Percentiles rank a stretch among this genome's conserved stretches.
phyloP scores from a whole-genome alignment of 257 asterid species.

The Capsicum chinense region DNA sequence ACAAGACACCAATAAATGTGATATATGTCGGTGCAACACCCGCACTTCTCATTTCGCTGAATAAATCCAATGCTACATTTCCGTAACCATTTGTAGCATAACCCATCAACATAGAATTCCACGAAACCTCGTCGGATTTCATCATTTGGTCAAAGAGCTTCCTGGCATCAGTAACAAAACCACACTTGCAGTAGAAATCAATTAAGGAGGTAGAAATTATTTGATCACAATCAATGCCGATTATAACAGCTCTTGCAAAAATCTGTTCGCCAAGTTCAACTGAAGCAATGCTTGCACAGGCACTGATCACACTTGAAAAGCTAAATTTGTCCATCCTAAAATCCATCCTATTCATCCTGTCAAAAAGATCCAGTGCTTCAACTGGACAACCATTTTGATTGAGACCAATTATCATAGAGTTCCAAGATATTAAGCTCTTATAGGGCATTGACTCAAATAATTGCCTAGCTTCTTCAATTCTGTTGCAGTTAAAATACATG shows the following conservation, averaged over 20 bases:
- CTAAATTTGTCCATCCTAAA: constrained; percentile 62
- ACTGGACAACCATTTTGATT: constrained; percentile 72
- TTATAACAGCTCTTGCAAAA: constrained; percentile 62
- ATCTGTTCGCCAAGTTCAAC: constrained; percentile 78
- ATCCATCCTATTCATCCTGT: constrained; percentile 58
- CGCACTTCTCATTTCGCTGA: constrained; percentile 59
- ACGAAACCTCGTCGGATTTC: constrained; percentile 59
- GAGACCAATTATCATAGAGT: constrained; percentile 78
- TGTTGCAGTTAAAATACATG: constrained; percentile 62
- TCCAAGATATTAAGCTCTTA: constrained; percentile 90
- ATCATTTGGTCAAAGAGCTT: constrained; percentile 60
- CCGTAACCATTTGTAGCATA: constrained; percentile 89
- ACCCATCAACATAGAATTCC: constrained; percentile 94
- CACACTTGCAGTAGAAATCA: constrained; percentile 85
- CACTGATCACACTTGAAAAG: constrained; percentile 70
- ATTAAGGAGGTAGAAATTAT: constrained; percentile 67
- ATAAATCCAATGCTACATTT: constrained; percentile 62
- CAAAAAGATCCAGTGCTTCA: constrained; percentile 71
- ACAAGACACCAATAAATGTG: constrained; percentile 81
- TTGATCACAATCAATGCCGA: constrained; percentile 69
- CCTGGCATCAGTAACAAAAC: constrained; percentile 57
- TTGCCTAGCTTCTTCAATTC: constrained; percentile 67
- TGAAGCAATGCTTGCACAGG: constrained; percentile 77
- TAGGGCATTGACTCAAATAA: constrained; percentile 56
- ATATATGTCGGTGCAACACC: constrained; percentile 57